Evolutionary conservation across 139 green algal species (phyloP), one percentile per base, ranked within the genome.

Genomic region (Nannochloris sp.): DNA sequence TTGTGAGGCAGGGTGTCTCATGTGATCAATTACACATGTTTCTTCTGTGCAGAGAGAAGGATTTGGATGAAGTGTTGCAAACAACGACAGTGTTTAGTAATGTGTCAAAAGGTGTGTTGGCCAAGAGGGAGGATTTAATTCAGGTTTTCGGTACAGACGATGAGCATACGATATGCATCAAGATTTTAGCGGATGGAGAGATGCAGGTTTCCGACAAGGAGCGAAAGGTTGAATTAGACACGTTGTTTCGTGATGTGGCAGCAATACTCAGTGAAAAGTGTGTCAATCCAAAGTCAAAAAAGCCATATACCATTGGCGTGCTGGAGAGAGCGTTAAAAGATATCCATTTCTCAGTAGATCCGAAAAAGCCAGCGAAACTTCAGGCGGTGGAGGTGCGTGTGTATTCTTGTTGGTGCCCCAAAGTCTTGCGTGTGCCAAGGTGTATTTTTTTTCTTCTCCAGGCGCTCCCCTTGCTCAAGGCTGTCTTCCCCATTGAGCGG

Each of bases 61-160:
- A 98, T 69, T 57, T 99, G 24, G 90, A 99, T 61, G 91, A 99
- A 74, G 93, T 99, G 55, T 71, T 99, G 40, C 93, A 99, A 75
- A 87, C 88, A 11, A 93, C 84, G 6, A 80, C 81, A n/a, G 76
- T 99, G 1, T 99, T 96, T 76, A 62, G 58, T 34, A 97, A 98
- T 65, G 93, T 99, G n/a, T 85, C 72, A 56, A 97, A 97, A 70
- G 93, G 88, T 31, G 62, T 95, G 5, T 60, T 96, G 40, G 93
- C 92, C 3, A 94, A 90, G 67, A 80, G 88, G 4, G 84, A 94
- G 60, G 89, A 97, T 64, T 70, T 97, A 48, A 59, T 76, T 44
- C 75, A 75, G 53, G 91, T 82, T 2, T 99, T 99, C 82, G 90
- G 91, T 24, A 97, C 86, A 2, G 85, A 76, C 7, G 86, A 97